phyloP scores from a whole-genome alignment of 78 protist genomes.

The Bodo saltans region DNA sequence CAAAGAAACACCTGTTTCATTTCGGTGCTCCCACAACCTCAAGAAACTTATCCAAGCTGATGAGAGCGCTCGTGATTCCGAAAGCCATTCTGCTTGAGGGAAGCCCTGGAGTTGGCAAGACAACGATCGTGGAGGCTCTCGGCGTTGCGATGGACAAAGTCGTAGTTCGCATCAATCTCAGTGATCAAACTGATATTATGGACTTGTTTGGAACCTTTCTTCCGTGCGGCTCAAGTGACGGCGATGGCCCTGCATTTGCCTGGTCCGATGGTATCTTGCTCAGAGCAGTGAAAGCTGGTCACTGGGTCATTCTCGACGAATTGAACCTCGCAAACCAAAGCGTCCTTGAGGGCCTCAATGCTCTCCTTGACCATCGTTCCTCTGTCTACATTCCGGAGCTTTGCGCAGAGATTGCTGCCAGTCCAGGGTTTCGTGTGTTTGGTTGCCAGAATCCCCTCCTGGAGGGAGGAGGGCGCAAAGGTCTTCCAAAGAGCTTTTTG shows the following conservation, averaged over 20 bases:
- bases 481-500: slow-evolving; percentile 96
- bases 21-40: slow-evolving; percentile 86
- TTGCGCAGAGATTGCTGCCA: slow-evolving; percentile 59
- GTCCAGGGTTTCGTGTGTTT: slow-evolving; percentile 76
- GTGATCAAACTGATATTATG: slow-evolving; percentile 98
- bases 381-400: slow-evolving; percentile 93
- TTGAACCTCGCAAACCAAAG: slow-evolving; percentile 98
- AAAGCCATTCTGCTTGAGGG: slow-evolving; percentile 80
- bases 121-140: slow-evolving; percentile 86
- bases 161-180: slow-evolving; percentile 94
- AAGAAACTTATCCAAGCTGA: slow-evolving; percentile 70
- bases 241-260: slow-evolving; percentile 71
- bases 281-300: slow-evolving; percentile 71
- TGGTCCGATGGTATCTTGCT: slow-evolving; percentile 93
- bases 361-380: slow-evolving; percentile 94
- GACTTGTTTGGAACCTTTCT: slow-evolving; percentile 96
- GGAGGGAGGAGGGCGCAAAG: slow-evolving; percentile 98
- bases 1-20: slow-evolving; percentile 26
- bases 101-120: slow-evolving; percentile 99
- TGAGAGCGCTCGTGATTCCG: slow-evolving; percentile 81
- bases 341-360: slow-evolving; percentile 99
- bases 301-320: slow-evolving; percentile 99
- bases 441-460: slow-evolving; percentile 92
- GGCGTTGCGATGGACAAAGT: slow-evolving; percentile 65
- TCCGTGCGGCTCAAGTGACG: slow-evolving; percentile 87